Evolutionary conservation across 768 basidiomycete genomes (phyloP).

Genomic region (Xerocomellus dryophilus): DNA sequence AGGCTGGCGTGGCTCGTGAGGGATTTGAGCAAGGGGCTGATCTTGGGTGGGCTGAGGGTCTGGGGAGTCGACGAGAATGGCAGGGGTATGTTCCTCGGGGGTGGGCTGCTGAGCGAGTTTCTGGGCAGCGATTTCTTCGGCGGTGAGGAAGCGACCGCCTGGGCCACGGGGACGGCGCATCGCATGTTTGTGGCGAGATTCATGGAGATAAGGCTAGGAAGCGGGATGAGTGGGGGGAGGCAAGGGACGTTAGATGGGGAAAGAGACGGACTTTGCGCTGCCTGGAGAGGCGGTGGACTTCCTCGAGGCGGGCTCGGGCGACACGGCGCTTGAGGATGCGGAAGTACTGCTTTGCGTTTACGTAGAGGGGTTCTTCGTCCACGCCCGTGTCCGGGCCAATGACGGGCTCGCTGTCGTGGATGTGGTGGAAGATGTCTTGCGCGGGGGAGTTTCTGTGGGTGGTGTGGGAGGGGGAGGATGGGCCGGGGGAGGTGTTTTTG

Average conservation of each 20-base stretch:
- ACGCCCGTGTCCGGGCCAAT: constrained; percentile 42
- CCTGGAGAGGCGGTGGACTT: constrained; percentile 87
- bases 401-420: constrained; percentile 28
- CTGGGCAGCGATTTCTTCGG: constrained; percentile 89
- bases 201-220: constrained; percentile 90
- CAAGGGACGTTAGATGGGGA: background rate
- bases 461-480: constrained; percentile 29
- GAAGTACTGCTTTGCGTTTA: constrained; percentile 99
- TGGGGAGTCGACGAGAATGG: constrained; percentile 19
- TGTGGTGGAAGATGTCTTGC: constrained; percentile 32
- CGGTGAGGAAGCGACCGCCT: constrained; percentile 95
- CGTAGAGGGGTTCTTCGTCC: constrained; percentile 97
- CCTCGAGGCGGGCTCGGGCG: constrained; percentile 87
- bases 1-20: constrained; percentile 11
- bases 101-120: constrained; percentile 42
- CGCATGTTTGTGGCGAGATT: constrained; percentile 96
- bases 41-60: constrained; percentile 13
- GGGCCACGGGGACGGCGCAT: constrained; percentile 96
- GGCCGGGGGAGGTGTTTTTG: constrained; percentile 31
- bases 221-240: constrained; percentile 9
- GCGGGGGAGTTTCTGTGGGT: constrained; percentile 27
- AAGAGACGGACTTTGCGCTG: constrained; percentile 74
- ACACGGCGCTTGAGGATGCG: constrained; percentile 94
- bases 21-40: background rate
- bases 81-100: constrained; percentile 19